Evolutionary conservation across 345 rosid species (phyloP).

Genomic region (Arabis alpina): DNA sequence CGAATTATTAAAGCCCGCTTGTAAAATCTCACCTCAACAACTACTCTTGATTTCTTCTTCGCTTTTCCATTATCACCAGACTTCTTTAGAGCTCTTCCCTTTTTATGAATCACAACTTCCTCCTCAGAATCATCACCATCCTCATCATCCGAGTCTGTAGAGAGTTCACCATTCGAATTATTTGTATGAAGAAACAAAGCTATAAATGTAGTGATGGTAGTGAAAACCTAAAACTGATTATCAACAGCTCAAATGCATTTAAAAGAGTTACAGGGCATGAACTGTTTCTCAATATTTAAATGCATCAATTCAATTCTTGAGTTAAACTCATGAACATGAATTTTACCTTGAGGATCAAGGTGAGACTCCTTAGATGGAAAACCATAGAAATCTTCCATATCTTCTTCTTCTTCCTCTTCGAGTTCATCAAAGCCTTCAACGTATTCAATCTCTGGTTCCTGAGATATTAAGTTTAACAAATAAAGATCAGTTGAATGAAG

Average conservation of each 20-base stretch:
- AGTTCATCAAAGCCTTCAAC: slow-evolving; percentile 81
- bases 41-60: slow-evolving; percentile 75
- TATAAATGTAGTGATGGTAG: not conserved
- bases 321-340: not conserved
- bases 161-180: slow-evolving; percentile 23
- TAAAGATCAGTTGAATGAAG: slow-evolving; percentile 2
- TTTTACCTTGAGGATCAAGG: slow-evolving; percentile 48
- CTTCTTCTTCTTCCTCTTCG: slow-evolving; percentile 90
- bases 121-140: slow-evolving; percentile 50
- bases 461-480: slow-evolving; percentile 26
- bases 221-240: too few relatives aligned
- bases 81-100: slow-evolving; percentile 47
- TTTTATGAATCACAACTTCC: slow-evolving; percentile 48
- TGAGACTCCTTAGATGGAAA: slow-evolving; percentile 42
- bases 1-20: not conserved
- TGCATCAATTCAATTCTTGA: slow-evolving; percentile 4
- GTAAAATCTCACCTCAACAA: slow-evolving; percentile 69
- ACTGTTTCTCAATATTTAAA: too few relatives aligned
- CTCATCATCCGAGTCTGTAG: slow-evolving; percentile 40
- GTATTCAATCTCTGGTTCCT: slow-evolving; percentile 75
- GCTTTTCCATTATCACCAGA: slow-evolving; percentile 53
- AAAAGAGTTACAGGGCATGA: too few relatives aligned
- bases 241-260: too few relatives aligned
- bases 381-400: slow-evolving; percentile 81
- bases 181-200: not conserved